Evolutionary conservation across 768 basidiomycete genomes (phyloP).

Genomic region (Leccinum boreale): DNA sequence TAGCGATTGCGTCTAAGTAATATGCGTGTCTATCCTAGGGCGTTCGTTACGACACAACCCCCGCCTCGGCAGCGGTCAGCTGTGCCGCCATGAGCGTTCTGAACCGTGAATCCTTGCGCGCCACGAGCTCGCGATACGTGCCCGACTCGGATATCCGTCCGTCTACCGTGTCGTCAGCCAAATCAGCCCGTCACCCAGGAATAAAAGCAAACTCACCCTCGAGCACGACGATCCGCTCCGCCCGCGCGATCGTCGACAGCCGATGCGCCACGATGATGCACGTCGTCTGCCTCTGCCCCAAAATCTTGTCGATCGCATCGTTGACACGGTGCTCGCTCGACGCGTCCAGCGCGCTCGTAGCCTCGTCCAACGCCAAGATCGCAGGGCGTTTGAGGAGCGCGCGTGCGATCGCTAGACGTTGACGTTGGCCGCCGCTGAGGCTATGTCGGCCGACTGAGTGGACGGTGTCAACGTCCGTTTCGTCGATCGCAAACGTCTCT

Average conservation of each 20-base stretch:
- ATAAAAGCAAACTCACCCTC: conserved; percentile 51
- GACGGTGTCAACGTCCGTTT: neutral
- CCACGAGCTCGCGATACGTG: conserved; percentile 75
- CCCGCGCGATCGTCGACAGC: conserved; percentile 79
- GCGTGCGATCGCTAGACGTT: conserved; percentile 79
- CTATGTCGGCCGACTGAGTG: conserved; percentile 26
- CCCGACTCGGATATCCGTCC: conserved; percentile 85
- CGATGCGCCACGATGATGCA: conserved; percentile 89
- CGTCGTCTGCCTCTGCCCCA: conserved; percentile 75
- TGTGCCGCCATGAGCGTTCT: conserved; percentile 88
- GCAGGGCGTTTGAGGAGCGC: conserved; percentile 87
- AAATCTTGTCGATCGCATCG: conserved; percentile 86
- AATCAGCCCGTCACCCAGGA: neutral
- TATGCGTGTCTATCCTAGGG: neutral
- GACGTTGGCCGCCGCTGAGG: conserved; percentile 67
- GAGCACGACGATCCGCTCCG: conserved; percentile 86
- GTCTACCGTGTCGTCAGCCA: conserved; percentile 34
- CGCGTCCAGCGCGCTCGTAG: conserved; percentile 85
- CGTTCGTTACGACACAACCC: conserved; percentile 10
- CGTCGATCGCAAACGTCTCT: neutral
- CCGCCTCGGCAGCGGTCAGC: conserved; percentile 47
- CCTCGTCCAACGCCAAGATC: conserved; percentile 87
- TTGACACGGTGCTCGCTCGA: conserved; percentile 82
- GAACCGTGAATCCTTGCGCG: conserved; percentile 72
- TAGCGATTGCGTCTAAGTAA: conserved; percentile 1